Evolutionary conservation across 257 asterid genomes (phyloP).

Genomic region (Apocynum venetum): DNA sequence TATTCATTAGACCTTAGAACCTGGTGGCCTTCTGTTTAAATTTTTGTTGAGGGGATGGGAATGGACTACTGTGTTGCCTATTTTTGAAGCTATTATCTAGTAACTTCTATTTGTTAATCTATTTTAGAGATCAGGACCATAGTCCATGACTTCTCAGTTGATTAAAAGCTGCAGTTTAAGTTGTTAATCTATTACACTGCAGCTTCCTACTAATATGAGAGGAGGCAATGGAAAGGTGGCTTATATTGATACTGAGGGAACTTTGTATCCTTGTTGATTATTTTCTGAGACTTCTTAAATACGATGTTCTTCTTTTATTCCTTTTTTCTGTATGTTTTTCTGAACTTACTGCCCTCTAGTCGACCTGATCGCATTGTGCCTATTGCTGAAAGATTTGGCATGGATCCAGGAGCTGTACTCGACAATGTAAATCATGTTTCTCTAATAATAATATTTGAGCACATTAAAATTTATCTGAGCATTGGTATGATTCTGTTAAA

Average conservation of each 20-base stretch:
- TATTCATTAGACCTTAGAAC: not conserved
- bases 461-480: not conserved
- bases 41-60: not conserved
- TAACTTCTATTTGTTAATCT: not conserved
- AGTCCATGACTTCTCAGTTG: not conserved
- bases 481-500: not conserved
- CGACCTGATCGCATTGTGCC: constrained; percentile 97
- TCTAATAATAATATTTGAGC: not conserved
- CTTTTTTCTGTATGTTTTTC: constrained; percentile 18
- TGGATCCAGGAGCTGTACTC: constrained; percentile 99
- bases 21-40: not conserved
- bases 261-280: constrained; percentile 73
- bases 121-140: not conserved
- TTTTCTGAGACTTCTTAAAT: not conserved
- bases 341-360: constrained; percentile 36
- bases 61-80: not conserved
- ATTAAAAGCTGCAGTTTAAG: not conserved
- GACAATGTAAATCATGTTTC: constrained; percentile 62
- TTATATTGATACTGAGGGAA: constrained; percentile 93
- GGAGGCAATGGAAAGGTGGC: constrained; percentile 99
- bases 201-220: constrained; percentile 90
- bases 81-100: not conserved
- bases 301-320: not conserved
- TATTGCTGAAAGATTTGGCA: constrained; percentile 96
- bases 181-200: constrained; percentile 23